Evolutionary conservation across 371 early-diverging fungal genomes (phyloP).

Genomic region (Mucor ambiguus): DNA sequence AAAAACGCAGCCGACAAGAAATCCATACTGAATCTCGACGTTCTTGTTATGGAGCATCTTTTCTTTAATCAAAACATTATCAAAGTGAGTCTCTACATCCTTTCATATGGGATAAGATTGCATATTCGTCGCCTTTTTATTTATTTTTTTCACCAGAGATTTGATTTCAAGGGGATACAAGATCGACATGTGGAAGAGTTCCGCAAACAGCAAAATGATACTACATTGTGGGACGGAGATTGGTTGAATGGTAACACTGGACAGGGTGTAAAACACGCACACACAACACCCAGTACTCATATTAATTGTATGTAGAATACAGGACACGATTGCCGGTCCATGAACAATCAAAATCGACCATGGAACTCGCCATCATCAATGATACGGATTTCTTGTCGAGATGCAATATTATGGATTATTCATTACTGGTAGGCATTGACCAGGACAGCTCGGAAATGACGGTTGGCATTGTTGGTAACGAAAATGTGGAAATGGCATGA

Average conservation of each 20-base stretch:
- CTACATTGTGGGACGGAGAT: constrained; percentile 72
- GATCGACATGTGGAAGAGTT: constrained; percentile 54
- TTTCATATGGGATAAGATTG: too few species aligned
- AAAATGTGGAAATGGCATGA: constrained; percentile 7
- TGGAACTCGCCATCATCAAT: constrained; percentile 75
- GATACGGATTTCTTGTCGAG: constrained; percentile 86
- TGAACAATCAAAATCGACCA: constrained; percentile 76
- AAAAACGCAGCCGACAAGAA: constrained; percentile 72
- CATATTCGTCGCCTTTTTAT: too few species aligned
- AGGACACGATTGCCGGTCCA: constrained; percentile 47
- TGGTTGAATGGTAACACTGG: constrained; percentile 58
- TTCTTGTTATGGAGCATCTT: constrained; percentile 95
- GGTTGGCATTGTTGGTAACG: constrained; percentile 83
- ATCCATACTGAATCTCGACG: constrained; percentile 70
- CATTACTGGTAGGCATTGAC: constrained; percentile 88
- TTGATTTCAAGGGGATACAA: constrained; percentile 90
- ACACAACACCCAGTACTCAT: not conserved
- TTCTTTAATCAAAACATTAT: constrained; percentile 78
- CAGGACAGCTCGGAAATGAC: constrained; percentile 76
- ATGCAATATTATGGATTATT: constrained; percentile 94
- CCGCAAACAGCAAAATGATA: constrained; percentile 34
- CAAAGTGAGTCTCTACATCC: constrained; percentile 38
- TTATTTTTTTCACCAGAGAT: constrained; percentile 59
- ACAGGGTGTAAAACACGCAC: not conserved
- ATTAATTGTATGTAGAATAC: constrained; percentile 17